Base-by-base conservation (phyloP, 108 stramenopile species). In the Parietichytrium sp. region DNA sequence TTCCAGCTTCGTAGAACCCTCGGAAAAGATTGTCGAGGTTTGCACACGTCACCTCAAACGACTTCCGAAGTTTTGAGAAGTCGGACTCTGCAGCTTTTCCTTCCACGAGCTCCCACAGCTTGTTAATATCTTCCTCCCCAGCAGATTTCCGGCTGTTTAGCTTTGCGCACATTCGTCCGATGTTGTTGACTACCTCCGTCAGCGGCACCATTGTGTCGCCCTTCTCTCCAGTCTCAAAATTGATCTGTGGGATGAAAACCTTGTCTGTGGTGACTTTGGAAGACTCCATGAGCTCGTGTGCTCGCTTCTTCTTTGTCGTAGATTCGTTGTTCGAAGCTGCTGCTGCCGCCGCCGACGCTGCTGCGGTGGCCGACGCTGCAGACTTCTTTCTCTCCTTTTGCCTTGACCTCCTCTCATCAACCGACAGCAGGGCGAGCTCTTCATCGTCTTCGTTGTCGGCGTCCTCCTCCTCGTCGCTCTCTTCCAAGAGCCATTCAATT, bases 1-100 rank as follows among this genome's bases (percentile, higher is more conserved):
- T n/a, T n/a, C 61, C 61, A 6, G 61, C 61, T 27, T 72, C 61
- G 42, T 72, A 72, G 45, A 72, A 72, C 20, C 61, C 25, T 10
- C 61, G 61, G 38, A 72, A 27, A 33, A 72, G 61, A 25, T 42
- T 3, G 3, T 72, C 61, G 1, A 72, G 20, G 42, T 72, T 72
- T 1, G 33, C 20, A 25, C 61, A 72, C 38, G 61, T 25, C 16
- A 25, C 23, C 38, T 72, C 45, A 25, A 72, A 72, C 42, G 36
- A 15, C 2, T 16, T 72, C 10, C 61, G 15, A 25, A 72, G 61
- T 6, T 33, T 23, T 10, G 61, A 10, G 13, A 72, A 12, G 6
- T 72, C 61, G 6, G 36, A 33, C n/a, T n/a, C n/a, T n/a, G n/a
- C n/a, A n/a, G n/a, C n/a, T n/a, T n/a, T n/a, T n/a, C n/a, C n/a